Evolutionary conservation across 2,329 filamentous ascomycete species (phyloP), one percentile per base, ranked within the genome.

Genomic region (Fusarium lateritium): DNA sequence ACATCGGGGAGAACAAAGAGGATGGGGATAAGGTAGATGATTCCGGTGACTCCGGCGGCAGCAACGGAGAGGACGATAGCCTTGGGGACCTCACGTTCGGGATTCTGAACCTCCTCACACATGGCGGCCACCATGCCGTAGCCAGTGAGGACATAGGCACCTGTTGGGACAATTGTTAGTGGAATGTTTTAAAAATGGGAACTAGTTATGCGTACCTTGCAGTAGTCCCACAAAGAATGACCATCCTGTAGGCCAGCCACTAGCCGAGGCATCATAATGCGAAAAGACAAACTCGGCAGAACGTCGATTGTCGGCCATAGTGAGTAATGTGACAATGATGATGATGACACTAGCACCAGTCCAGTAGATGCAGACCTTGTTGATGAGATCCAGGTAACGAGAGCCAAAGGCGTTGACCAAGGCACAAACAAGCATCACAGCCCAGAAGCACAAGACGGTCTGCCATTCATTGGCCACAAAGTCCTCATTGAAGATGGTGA

Each of bases 1-100:
- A 94, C 86, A 50, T 91, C 85, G 0, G 92, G 92, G 28, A 94
- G 83, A 36, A 94, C 90, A 77, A 94, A 94, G 26, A 94, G 84
- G 67, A 95, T 85, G 0, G 92, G 91, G 43, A 94, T 87, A 15
- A 94, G 78, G 77, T 92, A 94, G 68, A 81, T 58, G 67, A 81
- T 84, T 33, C 90, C 90, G 2, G 90, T 92, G 47, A 88, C 78
- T 43, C 88, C 88, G 39, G 90, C 90, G 38, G 91, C 91, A 33
- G 80, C 78, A 45, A 92, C 89, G 65, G 88, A 91, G 62, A 86
- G 86, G 38, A 92, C 84, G 84, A 92, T 91, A 71, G 91, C 90
- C 70, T 85, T 86, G 22, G 90, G 90, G 1, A 90, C 90, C 68
- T 91, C 84, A 7, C 87, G 81, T 17, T 88, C 81, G 2, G 87